Evolutionary conservation across 2,329 filamentous ascomycete genomes (phyloP).

Genomic region (Paraphaeosphaeria minitans): DNA sequence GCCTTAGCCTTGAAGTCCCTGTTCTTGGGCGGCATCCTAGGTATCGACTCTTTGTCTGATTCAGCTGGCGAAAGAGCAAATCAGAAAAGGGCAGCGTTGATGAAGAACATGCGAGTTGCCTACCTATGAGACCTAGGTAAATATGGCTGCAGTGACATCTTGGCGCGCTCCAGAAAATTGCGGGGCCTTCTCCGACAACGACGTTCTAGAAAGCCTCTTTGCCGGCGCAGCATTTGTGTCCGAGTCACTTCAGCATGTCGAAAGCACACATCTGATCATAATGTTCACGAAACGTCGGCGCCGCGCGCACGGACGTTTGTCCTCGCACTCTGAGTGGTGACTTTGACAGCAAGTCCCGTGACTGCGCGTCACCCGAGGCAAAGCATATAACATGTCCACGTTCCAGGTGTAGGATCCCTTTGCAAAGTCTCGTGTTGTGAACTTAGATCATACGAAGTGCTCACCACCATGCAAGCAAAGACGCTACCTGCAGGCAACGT

Average conservation of each 20-base stretch:
- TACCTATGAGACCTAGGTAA: not conserved
- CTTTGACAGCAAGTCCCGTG: conserved; percentile 41
- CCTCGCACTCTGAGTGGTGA: conserved; percentile 29
- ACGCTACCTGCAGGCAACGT: conserved; percentile 29
- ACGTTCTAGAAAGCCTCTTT: not conserved
- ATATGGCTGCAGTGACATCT: not conserved
- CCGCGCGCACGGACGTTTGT: not conserved
- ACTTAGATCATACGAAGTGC: not conserved
- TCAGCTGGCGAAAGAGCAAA: not conserved
- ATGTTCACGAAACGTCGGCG: not conserved
- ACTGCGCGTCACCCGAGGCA: conserved; percentile 26
- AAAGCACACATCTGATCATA: not conserved
- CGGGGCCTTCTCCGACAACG: not conserved
- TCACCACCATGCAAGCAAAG: conserved; percentile 22
- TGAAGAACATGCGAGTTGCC: not conserved
- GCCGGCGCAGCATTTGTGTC: not conserved
- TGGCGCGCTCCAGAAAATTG: not conserved
- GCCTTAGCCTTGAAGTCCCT: conserved; percentile 37
- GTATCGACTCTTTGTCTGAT: not conserved
- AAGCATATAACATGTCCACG: conserved; percentile 2
- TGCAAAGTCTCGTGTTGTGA: not conserved
- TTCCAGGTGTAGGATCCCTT: not conserved
- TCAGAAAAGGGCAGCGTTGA: not conserved
- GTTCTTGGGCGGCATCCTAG: conserved; percentile 36
- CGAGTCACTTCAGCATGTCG: not conserved